Evolutionary conservation across 2,329 filamentous ascomycete species (phyloP).

Genomic region (Zymoseptoria tritici): DNA sequence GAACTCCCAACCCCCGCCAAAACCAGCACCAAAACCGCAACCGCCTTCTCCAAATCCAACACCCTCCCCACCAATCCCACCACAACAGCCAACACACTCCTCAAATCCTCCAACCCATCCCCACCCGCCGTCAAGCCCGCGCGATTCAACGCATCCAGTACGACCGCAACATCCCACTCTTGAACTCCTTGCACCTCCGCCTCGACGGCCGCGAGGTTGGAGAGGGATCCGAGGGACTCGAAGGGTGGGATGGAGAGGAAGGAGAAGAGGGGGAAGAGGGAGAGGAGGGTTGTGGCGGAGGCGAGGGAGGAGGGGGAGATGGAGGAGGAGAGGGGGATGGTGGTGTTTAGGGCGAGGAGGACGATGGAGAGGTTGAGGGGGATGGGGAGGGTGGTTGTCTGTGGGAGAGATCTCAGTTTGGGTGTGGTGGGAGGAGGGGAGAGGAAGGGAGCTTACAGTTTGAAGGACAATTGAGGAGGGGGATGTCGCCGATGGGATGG

Average conservation of each 20-base stretch:
- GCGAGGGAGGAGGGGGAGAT: slow-evolving; percentile 23
- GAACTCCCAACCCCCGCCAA: not conserved
- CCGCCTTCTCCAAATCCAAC: not conserved
- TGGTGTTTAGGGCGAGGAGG: slow-evolving; percentile 10
- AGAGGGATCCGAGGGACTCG: not conserved
- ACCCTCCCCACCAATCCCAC: not conserved
- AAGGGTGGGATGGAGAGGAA: slow-evolving; percentile 22
- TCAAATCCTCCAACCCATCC: not conserved
- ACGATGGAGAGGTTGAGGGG: not conserved
- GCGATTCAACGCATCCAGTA: not conserved
- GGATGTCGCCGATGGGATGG: too few species aligned
- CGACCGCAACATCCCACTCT: not conserved
- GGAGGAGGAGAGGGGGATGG: slow-evolving; percentile 1
- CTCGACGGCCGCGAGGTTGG: not conserved
- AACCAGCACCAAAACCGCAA: too few species aligned
- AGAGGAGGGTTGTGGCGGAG: slow-evolving; percentile 42
- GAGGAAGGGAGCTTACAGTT: not conserved
- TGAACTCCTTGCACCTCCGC: not conserved
- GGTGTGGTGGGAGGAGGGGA: too few species aligned
- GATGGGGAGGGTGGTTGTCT: not conserved
- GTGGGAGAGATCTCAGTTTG: not conserved
- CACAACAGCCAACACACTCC: not conserved
- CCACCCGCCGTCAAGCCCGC: not conserved
- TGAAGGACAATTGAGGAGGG: not conserved
- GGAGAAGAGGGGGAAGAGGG: slow-evolving; percentile 37